Percentiles rank a stretch among this genome's conserved stretches.
These are phyloP conservation scores for Graphilbum sp. DNA, from an alignment of 2,329 filamentous ascomycete genomes.

Conservation along the genomic window DNA sequence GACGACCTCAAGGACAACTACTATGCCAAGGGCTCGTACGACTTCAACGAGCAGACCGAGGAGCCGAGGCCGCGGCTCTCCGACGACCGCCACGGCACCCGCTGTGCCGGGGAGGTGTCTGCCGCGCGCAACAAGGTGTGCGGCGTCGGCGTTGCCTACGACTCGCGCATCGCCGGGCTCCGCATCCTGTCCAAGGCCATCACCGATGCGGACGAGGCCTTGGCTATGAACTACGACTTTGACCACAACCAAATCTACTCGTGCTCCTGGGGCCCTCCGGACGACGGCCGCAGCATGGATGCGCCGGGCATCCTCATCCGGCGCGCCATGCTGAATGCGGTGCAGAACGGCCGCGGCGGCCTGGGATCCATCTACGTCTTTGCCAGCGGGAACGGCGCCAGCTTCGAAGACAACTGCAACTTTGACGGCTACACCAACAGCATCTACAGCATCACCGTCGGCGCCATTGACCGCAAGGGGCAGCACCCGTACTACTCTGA, in stretches of 20 bases:
- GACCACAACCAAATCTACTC: conserved; percentile 95
- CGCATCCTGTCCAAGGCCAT: conserved; percentile 87
- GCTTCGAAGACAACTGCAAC: conserved; percentile 86
- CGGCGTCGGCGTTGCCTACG: conserved; percentile 89
- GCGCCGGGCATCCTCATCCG: conserved; percentile 77
- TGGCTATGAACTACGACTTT: conserved; percentile 81
- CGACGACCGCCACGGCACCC: conserved; percentile 82
- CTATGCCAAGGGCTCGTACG: conserved; percentile 80
- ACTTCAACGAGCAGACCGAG: conserved; percentile 76
- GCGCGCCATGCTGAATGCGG: conserved; percentile 77
- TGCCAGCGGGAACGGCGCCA: conserved; percentile 85
- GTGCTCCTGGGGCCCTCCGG: conserved; percentile 94
- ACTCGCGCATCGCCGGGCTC: conserved; percentile 77
- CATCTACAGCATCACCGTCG: conserved; percentile 96
- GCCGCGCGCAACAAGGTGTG: conserved; percentile 88
- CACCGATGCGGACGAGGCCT: conserved; percentile 79
- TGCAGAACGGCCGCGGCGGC: conserved; percentile 72
- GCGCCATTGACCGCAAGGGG: conserved; percentile 75
- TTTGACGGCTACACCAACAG: conserved; percentile 99
- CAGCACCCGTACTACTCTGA: conserved; percentile 94
- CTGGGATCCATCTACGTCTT: conserved; percentile 91
- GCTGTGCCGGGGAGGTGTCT: conserved; percentile 86
- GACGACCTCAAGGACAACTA: conserved; percentile 86
- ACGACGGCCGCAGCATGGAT: conserved; percentile 90
- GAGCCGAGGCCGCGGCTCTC: conserved; percentile 68